These are phyloP conservation scores for Cryptococcus floricola DNA, from an alignment of 1,284 basidiomycete genomes.

Conservation along the genomic window DNA sequence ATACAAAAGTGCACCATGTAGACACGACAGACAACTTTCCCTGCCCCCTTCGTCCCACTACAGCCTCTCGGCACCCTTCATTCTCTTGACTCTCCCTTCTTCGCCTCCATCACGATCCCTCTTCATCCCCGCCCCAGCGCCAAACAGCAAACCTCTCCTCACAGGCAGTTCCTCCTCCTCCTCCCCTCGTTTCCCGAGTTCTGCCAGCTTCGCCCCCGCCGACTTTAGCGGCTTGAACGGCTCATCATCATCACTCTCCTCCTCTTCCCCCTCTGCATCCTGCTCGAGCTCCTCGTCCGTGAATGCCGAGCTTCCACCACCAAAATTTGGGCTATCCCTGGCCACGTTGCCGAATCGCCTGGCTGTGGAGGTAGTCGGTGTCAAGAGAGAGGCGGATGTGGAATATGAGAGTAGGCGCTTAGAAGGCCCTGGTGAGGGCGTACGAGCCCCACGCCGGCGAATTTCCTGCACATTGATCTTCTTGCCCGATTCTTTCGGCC, in stretches of 20 bases:
- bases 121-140: conserved; percentile 7
- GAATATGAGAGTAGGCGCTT: neutral
- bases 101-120: neutral
- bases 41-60: neutral
- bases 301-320: conserved; percentile 2
- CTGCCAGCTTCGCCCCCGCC: too few relatives aligned
- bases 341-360: conserved; percentile 4
- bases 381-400: conserved; percentile 9
- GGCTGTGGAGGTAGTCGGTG: conserved; percentile 5
- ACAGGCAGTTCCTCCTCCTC: conserved; percentile 22
- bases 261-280: conserved; percentile 7
- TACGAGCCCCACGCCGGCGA: neutral
- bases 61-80: conserved; percentile 7
- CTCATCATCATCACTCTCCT: conserved; percentile 7
- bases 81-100: conserved; percentile 6
- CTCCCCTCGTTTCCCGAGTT: neutral
- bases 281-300: conserved; percentile 16
- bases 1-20: too few relatives aligned
- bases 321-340: neutral
- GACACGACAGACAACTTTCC: too few relatives aligned
- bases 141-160: conserved; percentile 29
- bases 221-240: too few relatives aligned
- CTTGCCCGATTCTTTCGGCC: conserved; percentile 5
- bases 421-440: neutral
- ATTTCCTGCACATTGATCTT: conserved; percentile 3